Base-by-base conservation (phyloP, 2,329 filamentous ascomycete genomes). In the Aureobasidium sp. region DNA sequence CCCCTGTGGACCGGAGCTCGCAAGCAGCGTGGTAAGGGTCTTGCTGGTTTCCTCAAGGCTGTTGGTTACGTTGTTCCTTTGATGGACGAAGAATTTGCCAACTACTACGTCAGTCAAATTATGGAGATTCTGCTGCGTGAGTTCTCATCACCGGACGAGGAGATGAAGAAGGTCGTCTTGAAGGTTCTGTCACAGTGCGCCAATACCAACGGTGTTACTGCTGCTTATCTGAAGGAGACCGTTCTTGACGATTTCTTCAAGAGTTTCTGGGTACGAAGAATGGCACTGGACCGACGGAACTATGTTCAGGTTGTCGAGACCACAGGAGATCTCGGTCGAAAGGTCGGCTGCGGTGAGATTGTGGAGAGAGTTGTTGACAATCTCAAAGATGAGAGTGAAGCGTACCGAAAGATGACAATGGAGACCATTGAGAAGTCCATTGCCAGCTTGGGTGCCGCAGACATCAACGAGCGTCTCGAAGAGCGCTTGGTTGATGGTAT, bases 21-120 rank as follows among this genome's bases (percentile, higher is more conserved):
- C 64, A 96, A 96, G 76, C 94, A 99, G 75, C 86, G 94, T 70
- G 94, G 94, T 64, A 99, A 99, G 74, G 92, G 93, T 68, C 81
- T 99, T 46, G 93, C 94, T 25, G 93, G 91, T 15, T 99, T 96
- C 75, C 79, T 99, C 63, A 99, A 99, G 77, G 94, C 94, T 49
- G 93, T 99, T 45, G 94, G 94, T 27, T 97, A 94, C 73, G 96
- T 99, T 70, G 97, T 99, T 64, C 94, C 94, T 4, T 83, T 99
- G 57, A 99, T 99, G 94, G 94, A 99, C 76, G 94, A 99, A 75
- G 94, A 99, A 71, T 97, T 96, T 73, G 93, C 94, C 75, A 97
- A 96, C 73, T 99, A 99, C 77, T 99, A 99, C 71, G 97, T 94
- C 9, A 90, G 86, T 66, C 92, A 99, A 74, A 96, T 99, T 69